These are phyloP conservation scores for Aspergillus uvarum DNA, from an alignment of 2,329 filamentous ascomycete species.

Conservation along the genomic window DNA sequence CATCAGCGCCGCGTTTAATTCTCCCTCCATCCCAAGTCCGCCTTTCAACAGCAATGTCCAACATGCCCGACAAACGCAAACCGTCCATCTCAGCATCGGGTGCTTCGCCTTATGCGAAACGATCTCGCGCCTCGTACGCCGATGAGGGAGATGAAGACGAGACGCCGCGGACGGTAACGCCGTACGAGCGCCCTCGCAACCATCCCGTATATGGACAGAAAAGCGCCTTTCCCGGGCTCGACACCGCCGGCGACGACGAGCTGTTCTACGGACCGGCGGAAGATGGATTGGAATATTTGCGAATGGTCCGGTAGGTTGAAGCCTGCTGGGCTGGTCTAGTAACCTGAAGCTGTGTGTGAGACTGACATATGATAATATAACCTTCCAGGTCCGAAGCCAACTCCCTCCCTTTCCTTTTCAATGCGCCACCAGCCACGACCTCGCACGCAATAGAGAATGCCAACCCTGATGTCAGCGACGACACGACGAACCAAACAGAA, in stretches of 20 bases:
- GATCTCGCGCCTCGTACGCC: conserved; percentile 30
- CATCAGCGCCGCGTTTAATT: conserved; percentile 6
- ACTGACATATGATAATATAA: conserved; percentile 13
- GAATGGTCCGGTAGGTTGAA: conserved; percentile 64
- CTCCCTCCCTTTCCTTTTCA: conserved; percentile 68
- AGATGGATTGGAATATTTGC: conserved; percentile 69
- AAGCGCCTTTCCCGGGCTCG: conserved; percentile 67
- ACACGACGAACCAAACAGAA: neutral
- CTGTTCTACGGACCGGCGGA: conserved; percentile 66
- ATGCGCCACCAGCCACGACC: conserved; percentile 51
- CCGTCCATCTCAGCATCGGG: conserved; percentile 18
- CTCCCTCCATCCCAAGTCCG: neutral
- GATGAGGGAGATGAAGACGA: conserved; percentile 31
- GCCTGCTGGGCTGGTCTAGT: conserved; percentile 17
- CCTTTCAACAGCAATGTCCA: conserved; percentile 10
- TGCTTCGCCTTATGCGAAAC: conserved; percentile 28
- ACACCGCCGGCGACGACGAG: conserved; percentile 51
- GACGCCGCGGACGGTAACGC: conserved; percentile 13
- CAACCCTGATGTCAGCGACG: neutral
- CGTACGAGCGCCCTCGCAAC: conserved; percentile 46
- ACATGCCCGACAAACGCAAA: conserved; percentile 39
- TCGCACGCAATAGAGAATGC: conserved; percentile 2
- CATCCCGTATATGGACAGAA: conserved; percentile 70
- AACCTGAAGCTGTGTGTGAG: conserved; percentile 18
- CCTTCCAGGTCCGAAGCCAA: conserved; percentile 62